A percentile compares a stretch with the other conserved stretches of the same genome.
Evolutionary conservation across 176 grass and related monocot genomes (phyloP).

Genomic region (Eleusine indica): DNA sequence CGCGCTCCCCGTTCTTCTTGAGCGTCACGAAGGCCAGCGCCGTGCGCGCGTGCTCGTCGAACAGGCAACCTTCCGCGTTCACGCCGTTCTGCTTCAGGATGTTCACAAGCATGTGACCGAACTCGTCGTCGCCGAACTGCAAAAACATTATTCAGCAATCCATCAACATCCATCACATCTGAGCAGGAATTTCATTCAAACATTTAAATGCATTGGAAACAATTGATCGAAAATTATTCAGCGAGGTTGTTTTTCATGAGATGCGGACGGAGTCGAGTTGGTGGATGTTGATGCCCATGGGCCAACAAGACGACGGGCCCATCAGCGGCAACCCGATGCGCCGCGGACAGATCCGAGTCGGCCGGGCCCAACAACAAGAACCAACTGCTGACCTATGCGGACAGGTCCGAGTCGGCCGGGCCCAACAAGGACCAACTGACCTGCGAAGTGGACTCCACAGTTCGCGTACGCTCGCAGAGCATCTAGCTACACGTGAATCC

Average conservation of each 20-base stretch:
- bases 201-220: too few relatives aligned
- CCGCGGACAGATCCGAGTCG: conserved; percentile 46
- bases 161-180: too few relatives aligned
- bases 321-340: neutral
- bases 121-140: conserved; percentile 93
- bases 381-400: neutral
- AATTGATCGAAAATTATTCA: too few relatives aligned
- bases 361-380: neutral
- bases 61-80: conserved; percentile 59
- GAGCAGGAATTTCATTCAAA: too few relatives aligned
- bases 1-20: conserved; percentile 71
- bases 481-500: conserved; percentile 11
- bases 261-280: too few relatives aligned
- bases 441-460: too few relatives aligned
- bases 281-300: too few relatives aligned
- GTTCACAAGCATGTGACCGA: conserved; percentile 85
- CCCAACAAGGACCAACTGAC: too few relatives aligned
- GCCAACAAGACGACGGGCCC: neutral
- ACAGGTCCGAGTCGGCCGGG: conserved; percentile 37
- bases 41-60: conserved; percentile 77
- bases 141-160: neutral
- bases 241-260: too few relatives aligned
- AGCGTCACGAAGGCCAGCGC: conserved; percentile 89
- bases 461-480: neutral
- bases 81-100: conserved; percentile 86